These are phyloP conservation scores for Fusarium newnesense DNA, from an alignment of 2,329 filamentous ascomycete species.

Conservation along the genomic window DNA sequence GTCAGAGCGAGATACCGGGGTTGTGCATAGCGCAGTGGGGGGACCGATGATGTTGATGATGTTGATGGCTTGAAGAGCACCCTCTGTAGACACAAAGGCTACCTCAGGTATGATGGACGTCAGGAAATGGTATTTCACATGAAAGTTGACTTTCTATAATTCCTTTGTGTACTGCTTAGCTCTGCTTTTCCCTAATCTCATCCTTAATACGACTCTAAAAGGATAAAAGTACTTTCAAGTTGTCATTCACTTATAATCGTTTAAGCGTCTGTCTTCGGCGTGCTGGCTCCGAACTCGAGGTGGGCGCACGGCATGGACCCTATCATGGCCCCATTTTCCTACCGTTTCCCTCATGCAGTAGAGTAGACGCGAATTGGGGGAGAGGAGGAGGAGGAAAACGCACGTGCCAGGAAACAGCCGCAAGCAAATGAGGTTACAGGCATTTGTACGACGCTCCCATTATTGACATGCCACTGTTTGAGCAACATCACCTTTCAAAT, in stretches of 20 bases:
- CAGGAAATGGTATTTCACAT: conserved; percentile 30
- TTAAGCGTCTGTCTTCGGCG: conserved; percentile 28
- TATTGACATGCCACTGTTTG: conserved; percentile 41
- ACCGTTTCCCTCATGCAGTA: conserved; percentile 15
- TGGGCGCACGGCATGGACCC: conserved; percentile 37
- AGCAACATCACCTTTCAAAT: conserved; percentile 12
- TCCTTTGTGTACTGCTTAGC: neutral
- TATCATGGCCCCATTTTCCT: conserved; percentile 40
- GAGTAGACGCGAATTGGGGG: neutral
- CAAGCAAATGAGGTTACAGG: conserved; percentile 41
- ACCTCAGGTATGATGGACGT: conserved; percentile 4
- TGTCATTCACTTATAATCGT: neutral
- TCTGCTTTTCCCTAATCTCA: neutral
- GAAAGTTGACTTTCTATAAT: neutral
- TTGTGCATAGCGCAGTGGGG: conserved; percentile 31
- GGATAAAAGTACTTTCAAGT: neutral
- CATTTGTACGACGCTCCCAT: conserved; percentile 39
- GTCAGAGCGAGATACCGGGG: conserved; percentile 22
- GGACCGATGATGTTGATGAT: conserved; percentile 29
- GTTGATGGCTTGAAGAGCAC: conserved; percentile 23
- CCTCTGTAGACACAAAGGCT: conserved; percentile 1
- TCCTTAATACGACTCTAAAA: neutral
- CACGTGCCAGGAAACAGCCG: conserved; percentile 44
- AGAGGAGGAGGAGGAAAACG: conserved; percentile 11
- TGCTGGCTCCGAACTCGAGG: conserved; percentile 33